phyloP scores from a whole-genome alignment of 345 rosid species.

The Abelmoschus esculentus region DNA sequence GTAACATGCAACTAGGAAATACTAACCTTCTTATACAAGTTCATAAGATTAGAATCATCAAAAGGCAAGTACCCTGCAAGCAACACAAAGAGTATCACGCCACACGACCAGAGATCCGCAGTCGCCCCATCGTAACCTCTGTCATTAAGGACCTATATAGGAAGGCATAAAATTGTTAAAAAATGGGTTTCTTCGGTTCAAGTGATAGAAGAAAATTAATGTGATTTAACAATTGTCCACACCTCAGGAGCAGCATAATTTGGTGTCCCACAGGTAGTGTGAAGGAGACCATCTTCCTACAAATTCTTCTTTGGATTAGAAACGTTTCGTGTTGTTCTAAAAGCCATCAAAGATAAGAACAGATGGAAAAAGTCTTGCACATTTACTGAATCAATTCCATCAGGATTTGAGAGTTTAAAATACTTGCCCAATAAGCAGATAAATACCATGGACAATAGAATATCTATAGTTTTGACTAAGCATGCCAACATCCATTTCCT shows the following conservation, averaged over 20 bases:
- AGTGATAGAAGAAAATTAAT: not conserved
- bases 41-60: constrained; percentile 93
- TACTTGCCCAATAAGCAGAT: not conserved
- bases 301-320: constrained; percentile 19
- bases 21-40: constrained; percentile 94
- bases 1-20: constrained; percentile 14
- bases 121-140: constrained; percentile 96
- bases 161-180: constrained; percentile 4
- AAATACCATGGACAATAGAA: not conserved
- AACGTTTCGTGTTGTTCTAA: not conserved
- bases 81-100: constrained; percentile 91
- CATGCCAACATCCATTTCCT: not conserved
- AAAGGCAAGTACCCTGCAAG: constrained; percentile 99
- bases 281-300: constrained; percentile 94
- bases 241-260: constrained; percentile 99
- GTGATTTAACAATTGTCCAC: constrained; percentile 14
- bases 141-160: constrained; percentile 81
- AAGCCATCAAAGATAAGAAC: not conserved
- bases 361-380: not conserved
- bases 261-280: constrained; percentile 96
- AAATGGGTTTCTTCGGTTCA: not conserved
- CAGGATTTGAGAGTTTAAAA: not conserved
- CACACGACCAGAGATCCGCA: constrained; percentile 98
- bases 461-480: not conserved
- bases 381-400: not conserved